Conservation (phyloP, 2,329 filamentous ascomycete species). For the Plenodomus lindquistii region DNA sequence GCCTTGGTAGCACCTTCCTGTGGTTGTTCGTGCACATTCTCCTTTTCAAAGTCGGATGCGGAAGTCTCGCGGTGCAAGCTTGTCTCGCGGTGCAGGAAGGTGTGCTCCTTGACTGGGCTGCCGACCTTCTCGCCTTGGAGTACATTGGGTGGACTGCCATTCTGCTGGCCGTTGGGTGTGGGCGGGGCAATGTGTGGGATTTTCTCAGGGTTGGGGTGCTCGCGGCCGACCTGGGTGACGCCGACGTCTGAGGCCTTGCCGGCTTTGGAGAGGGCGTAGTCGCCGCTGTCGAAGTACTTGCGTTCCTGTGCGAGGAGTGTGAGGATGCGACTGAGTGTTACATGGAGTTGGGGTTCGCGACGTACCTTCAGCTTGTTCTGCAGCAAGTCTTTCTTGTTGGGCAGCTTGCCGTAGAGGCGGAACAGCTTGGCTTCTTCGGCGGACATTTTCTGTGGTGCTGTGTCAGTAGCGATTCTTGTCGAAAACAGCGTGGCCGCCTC, state of each 20-base stretch:
- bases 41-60: slow-evolving; percentile 61
- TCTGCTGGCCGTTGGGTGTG: slow-evolving; percentile 46
- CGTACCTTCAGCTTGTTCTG: slow-evolving; percentile 91
- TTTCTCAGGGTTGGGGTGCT: slow-evolving; percentile 93
- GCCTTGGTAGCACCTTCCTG: slow-evolving; percentile 23
- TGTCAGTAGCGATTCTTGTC: slow-evolving; percentile 20
- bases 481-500: slow-evolving; percentile 1
- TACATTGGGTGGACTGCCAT: slow-evolving; percentile 32
- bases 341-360: not conserved
- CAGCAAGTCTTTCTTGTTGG: slow-evolving; percentile 92
- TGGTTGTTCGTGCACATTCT: slow-evolving; percentile 12
- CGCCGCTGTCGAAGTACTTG: slow-evolving; percentile 94
- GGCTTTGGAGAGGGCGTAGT: slow-evolving; percentile 95
- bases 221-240: slow-evolving; percentile 88
- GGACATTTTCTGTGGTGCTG: slow-evolving; percentile 71
- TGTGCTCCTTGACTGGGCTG: slow-evolving; percentile 89
- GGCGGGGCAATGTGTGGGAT: slow-evolving; percentile 86
- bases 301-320: slow-evolving; percentile 64
- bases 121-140: slow-evolving; percentile 56
- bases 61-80: slow-evolving; percentile 78
- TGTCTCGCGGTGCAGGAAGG: slow-evolving; percentile 81
- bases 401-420: slow-evolving; percentile 96
- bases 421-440: slow-evolving; percentile 96
- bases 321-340: slow-evolving; percentile 4
- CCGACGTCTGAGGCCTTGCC: slow-evolving; percentile 95